These are phyloP conservation scores for Penicillium bovifimosum DNA, from an alignment of 495 filamentous ascomycete species.

Conservation along the genomic window DNA sequence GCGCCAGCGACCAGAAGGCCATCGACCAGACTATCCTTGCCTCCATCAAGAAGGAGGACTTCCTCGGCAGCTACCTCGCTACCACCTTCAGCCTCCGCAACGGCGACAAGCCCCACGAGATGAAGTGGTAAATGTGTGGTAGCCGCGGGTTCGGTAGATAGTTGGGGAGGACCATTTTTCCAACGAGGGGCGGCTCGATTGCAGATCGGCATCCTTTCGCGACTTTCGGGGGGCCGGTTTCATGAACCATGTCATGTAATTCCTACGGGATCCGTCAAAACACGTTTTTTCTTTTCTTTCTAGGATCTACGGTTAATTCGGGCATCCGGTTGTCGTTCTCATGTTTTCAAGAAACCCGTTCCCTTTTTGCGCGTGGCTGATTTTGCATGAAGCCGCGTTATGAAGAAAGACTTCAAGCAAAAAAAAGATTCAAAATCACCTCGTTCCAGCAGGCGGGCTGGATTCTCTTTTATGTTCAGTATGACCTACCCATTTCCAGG, in stretches of 20 bases:
- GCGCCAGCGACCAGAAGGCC: conserved; percentile 94
- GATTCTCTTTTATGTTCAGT: conserved; percentile 39
- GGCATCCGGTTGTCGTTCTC: conserved; percentile 33
- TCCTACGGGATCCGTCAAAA: conserved; percentile 35
- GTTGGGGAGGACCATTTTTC: conserved; percentile 40
- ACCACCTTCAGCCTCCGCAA: conserved; percentile 93
- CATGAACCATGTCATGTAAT: conserved; percentile 41
- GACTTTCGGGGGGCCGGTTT: conserved; percentile 29
- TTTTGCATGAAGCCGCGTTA: conserved; percentile 37
- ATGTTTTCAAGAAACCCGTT: conserved; percentile 29
- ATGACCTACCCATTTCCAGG: conserved; percentile 40
- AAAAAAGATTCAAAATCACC: conserved; percentile 41
- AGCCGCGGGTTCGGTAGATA: conserved; percentile 47
- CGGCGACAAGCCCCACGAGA: conserved; percentile 97
- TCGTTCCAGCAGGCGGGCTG: conserved; percentile 33
- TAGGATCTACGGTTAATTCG: conserved; percentile 34
- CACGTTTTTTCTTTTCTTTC: conserved; percentile 24
- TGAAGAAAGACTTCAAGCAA: conserved; percentile 34
- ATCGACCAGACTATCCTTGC: conserved; percentile 89
- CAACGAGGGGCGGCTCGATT: conserved; percentile 40
- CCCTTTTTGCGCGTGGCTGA: conserved; percentile 29
- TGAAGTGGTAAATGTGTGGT: conserved; percentile 71
- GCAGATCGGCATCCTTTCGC: conserved; percentile 34
- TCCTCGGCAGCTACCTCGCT: conserved; percentile 83
- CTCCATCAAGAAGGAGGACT: conserved; percentile 91